Base-by-base conservation (phyloP, 352 stramenopile genomes). In the Phytophthora foliorum region DNA sequence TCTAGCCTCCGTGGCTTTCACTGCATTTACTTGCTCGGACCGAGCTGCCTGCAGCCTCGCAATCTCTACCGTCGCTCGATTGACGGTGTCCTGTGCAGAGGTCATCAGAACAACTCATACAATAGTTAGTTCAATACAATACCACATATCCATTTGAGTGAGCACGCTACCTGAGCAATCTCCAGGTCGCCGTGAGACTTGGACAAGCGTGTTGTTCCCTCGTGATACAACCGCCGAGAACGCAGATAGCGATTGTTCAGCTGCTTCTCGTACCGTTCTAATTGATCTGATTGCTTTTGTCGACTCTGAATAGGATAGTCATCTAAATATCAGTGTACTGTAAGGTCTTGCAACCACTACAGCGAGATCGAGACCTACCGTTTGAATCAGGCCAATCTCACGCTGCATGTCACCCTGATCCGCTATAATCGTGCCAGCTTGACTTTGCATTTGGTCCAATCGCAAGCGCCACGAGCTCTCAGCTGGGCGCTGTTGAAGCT, bases 221-320 rank as follows among this genome's bases (percentile, higher is more conserved):
- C 77, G 66, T 81, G 34, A 38, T 76, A 80, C 32, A 68, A 58
- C 14, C 77, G 69, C 8, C 75, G 54, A 17, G 55, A 50, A 29
- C 56, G 66, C 41, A 74, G 13, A 48, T 66, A 74, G 16, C 45
- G 59, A 19, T 77, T 54, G 51, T 84, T 86, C 41, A 88, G 46
- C 24, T 66, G 42, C 36, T 78, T 84, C 42, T 88, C 80, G 24
- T 72, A 50, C 2, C 39, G 38, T 16, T 79, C 57, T n/a, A 84
- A 57, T 25, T 69, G 72, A 27, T 73, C 57, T 29, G 49, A 29
- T 13, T 84, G 68, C 4, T 49, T 49, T 5, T 67, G 45, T 57
- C 55, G 45, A 41, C 27, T 75, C 67, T 75, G 34, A 21, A 55
- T 34, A 39, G 16, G 1, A 61, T 24, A 13, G 17, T 8, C 19